phyloP scores from a whole-genome alignment of 176 grass and related monocot genomes.

The Bothriochloa decipiens region DNA sequence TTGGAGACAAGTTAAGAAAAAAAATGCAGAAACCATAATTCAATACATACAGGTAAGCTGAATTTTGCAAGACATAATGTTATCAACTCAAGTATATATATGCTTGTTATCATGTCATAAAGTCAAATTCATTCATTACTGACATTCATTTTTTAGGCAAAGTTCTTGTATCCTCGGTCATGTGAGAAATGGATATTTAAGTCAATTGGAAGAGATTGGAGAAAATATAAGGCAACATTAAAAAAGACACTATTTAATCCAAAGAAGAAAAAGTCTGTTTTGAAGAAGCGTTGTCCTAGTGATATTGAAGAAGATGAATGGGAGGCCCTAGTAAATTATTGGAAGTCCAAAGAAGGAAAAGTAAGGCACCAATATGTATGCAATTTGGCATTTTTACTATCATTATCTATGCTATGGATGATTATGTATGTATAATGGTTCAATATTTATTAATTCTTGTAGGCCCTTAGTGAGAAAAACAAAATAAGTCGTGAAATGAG shows the following conservation, averaged over 20 bases:
- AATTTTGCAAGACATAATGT: no score
- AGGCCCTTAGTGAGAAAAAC: constrained; percentile 24
- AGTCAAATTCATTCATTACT: not conserved
- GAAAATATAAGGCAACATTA: not conserved
- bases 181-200: not conserved
- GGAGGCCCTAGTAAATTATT: not conserved
- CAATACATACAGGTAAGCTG: not conserved
- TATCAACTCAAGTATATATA: no score
- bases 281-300: not conserved
- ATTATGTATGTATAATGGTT: not conserved
- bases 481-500: constrained; percentile 7
- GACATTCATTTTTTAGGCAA: not conserved
- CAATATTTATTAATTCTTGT: not conserved
- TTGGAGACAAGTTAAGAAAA: not conserved
- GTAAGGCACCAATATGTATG: not conserved
- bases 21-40: not conserved
- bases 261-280: not conserved
- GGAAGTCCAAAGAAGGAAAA: not conserved
- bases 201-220: constrained; percentile 23
- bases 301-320: not conserved
- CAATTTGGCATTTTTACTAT: not conserved
- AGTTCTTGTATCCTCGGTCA: no score
- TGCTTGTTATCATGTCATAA: no score
- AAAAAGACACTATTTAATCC: not conserved
- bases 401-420: not conserved